A percentile compares a stretch with the other conserved stretches of the same genome.
These are phyloP conservation scores for Pseudozyma hubeiensis DNA, from an alignment of 1,284 basidiomycete genomes.

Conservation along the genomic window DNA sequence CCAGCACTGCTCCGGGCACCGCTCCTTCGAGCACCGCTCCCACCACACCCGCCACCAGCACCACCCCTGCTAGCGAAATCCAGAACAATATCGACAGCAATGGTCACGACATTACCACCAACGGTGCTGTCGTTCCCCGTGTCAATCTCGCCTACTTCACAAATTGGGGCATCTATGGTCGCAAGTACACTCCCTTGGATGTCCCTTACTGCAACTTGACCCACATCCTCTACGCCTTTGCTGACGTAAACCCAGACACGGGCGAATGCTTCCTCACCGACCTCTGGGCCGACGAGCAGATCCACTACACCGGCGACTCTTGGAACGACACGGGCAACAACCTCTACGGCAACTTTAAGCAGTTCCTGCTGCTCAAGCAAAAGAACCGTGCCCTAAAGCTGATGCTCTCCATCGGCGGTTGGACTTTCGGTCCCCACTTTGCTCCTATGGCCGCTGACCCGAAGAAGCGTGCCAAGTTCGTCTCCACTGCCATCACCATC, in stretches of 20 bases:
- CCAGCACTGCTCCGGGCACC: conserved; percentile 6
- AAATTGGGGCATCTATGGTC: conserved; percentile 90
- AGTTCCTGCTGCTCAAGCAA: conserved; percentile 84
- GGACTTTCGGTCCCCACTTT: conserved; percentile 68
- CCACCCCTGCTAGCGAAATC: conserved; percentile 7
- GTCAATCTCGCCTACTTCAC: conserved; percentile 58
- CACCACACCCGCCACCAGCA: conserved; percentile 2
- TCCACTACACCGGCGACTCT: conserved; percentile 75
- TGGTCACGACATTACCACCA: conserved; percentile 35
- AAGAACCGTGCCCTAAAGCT: conserved; percentile 73
- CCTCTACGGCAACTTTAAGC: conserved; percentile 87
- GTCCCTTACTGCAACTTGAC: conserved; percentile 79
- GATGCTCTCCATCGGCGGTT: conserved; percentile 69
- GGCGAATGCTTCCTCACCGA: conserved; percentile 76
- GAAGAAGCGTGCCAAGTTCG: conserved; percentile 76
- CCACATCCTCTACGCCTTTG: conserved; percentile 88
- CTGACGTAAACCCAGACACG: conserved; percentile 80
- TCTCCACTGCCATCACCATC: conserved; percentile 77
- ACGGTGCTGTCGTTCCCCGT: conserved; percentile 42
- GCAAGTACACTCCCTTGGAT: conserved; percentile 78
- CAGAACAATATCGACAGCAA: conserved; percentile 8
- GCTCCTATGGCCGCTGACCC: conserved; percentile 54
- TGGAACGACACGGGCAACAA: conserved; percentile 74
- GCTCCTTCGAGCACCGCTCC: conserved; percentile 15
- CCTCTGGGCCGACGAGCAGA: conserved; percentile 79